Conservation (phyloP, 148 eudicot species). For the Vaccinium macrocarpon region DNA sequence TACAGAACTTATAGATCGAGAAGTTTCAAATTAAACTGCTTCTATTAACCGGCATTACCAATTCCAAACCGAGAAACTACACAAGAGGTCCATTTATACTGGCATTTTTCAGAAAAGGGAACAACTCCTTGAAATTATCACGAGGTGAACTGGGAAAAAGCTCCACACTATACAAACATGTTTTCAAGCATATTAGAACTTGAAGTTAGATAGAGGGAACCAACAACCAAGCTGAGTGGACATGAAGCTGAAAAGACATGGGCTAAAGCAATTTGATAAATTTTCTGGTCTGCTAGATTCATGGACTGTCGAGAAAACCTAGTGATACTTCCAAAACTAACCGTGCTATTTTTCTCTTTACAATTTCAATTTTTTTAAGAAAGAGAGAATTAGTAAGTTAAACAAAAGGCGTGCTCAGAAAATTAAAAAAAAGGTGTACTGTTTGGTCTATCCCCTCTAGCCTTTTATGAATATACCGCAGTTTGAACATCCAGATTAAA, state of each 20-base stretch:
- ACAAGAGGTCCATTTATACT: background rate
- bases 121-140: background rate
- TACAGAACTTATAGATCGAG: background rate
- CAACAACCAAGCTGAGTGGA: background rate
- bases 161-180: background rate
- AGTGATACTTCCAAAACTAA: background rate
- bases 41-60: conserved; percentile 13
- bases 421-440: too few relatives aligned
- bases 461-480: background rate
- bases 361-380: background rate
- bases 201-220: background rate
- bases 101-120: background rate
- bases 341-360: background rate
- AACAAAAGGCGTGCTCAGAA: background rate
- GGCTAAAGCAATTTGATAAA: background rate
- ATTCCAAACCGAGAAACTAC: background rate
- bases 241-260: background rate
- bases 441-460: background rate
- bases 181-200: background rate
- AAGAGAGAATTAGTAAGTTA: background rate
- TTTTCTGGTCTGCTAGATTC: background rate
- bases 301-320: background rate
- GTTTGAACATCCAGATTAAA: background rate
- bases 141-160: background rate
- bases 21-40: conserved; percentile 2